Evolutionary conservation across 495 filamentous ascomycete genomes (phyloP).

Genomic region (Penicillium desertorum): DNA sequence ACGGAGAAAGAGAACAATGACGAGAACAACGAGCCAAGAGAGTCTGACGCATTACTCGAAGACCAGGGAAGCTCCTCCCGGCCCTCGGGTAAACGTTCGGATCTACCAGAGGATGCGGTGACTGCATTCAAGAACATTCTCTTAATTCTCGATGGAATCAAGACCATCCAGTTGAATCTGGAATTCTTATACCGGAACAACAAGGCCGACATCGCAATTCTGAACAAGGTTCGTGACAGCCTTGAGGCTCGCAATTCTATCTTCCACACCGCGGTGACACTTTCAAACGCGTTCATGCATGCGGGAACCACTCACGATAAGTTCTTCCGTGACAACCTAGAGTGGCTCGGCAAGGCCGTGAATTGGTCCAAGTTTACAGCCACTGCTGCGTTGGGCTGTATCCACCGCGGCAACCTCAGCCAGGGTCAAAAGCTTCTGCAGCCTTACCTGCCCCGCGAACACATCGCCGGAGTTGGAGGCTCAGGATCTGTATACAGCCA

Average conservation of each 20-base stretch:
- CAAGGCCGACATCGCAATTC: conserved; percentile 78
- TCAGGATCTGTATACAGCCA: conserved; percentile 90
- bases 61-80: conserved; percentile 44
- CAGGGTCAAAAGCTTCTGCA: conserved; percentile 92
- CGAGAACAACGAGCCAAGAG: conserved; percentile 53
- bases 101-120: conserved; percentile 44
- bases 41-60: conserved; percentile 53
- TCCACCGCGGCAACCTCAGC: conserved; percentile 89
- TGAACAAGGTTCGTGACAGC: conserved; percentile 95
- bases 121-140: conserved; percentile 77
- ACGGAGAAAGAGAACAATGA: conserved; percentile 34
- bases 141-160: conserved; percentile 83
- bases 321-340: conserved; percentile 95
- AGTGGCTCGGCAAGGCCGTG: conserved; percentile 97
- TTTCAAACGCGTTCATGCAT: conserved; percentile 99
- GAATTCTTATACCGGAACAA: conserved; percentile 97
- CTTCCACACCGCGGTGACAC: conserved; percentile 94
- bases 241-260: conserved; percentile 96
- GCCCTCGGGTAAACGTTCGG: conserved; percentile 43
- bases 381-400: conserved; percentile 93
- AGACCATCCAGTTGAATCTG: conserved; percentile 87
- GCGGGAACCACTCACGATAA: conserved; percentile 97
- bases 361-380: conserved; percentile 99
- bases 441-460: conserved; percentile 84
- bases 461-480: conserved; percentile 57